Conservation (phyloP, 768 basidiomycete species). For the Russula ochroleuca region DNA sequence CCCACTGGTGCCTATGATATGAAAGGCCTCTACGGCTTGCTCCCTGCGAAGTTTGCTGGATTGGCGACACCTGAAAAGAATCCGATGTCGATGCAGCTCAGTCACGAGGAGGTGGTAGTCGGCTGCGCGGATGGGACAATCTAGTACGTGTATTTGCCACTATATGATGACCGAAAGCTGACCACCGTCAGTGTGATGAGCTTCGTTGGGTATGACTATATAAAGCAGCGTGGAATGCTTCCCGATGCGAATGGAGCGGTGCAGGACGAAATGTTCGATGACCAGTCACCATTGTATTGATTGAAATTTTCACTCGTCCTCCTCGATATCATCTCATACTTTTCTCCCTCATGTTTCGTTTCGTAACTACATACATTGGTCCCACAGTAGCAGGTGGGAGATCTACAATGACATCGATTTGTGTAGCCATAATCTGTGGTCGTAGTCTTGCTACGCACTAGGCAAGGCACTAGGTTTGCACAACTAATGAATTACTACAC, state of each 20-base stretch:
- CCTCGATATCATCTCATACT: not conserved
- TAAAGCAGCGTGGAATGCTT: conserved; percentile 33
- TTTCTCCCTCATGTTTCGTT: not conserved
- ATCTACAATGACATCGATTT: conserved; percentile 1
- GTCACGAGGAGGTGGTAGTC: conserved; percentile 86
- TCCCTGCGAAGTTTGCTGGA: conserved; percentile 69
- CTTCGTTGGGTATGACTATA: conserved; percentile 56
- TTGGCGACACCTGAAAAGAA: conserved; percentile 88
- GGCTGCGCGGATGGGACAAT: conserved; percentile 90
- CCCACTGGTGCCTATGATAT: conserved; percentile 37
- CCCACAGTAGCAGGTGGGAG: not conserved
- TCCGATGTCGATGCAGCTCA: conserved; percentile 91
- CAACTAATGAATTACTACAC: too few relatives aligned
- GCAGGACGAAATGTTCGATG: conserved; percentile 1
- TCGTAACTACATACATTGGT: not conserved
- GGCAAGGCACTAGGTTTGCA: too few relatives aligned
- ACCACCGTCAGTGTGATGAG: conserved; percentile 48
- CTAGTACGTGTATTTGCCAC: conserved; percentile 53
- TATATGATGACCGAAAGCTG: conserved; percentile 23
- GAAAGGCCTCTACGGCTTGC: conserved; percentile 55
- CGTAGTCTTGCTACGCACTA: too few relatives aligned
- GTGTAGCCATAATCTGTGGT: not conserved
- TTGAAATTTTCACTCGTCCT: not conserved
- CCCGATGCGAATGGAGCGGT: conserved; percentile 6
- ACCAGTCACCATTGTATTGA: not conserved